These are phyloP conservation scores for Annulohypoxylon bovei DNA, from an alignment of 495 filamentous ascomycete species.

Conservation along the genomic window DNA sequence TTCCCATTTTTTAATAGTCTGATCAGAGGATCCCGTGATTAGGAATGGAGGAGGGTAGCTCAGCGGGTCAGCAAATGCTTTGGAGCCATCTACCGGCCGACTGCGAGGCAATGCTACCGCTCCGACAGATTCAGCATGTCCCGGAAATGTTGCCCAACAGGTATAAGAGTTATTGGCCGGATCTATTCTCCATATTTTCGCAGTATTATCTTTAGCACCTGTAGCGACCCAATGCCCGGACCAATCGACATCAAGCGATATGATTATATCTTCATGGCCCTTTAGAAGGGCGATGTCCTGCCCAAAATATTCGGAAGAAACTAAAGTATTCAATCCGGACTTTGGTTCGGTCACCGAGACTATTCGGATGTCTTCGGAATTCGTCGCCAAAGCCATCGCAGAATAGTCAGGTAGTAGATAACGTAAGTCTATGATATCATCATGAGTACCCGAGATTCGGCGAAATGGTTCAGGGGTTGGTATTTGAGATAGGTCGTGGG, in stretches of 20 bases:
- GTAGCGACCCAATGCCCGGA: slow-evolving; percentile 96
- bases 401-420: slow-evolving; percentile 83
- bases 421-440: slow-evolving; percentile 93
- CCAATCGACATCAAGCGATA: slow-evolving; percentile 94
- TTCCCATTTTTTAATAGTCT: slow-evolving; percentile 92
- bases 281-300: slow-evolving; percentile 85
- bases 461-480: slow-evolving; percentile 60
- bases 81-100: slow-evolving; percentile 69
- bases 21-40: slow-evolving; percentile 91
- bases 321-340: slow-evolving; percentile 39
- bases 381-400: slow-evolving; percentile 89
- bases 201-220: slow-evolving; percentile 95
- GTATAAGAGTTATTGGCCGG: slow-evolving; percentile 75
- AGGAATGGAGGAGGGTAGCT: slow-evolving; percentile 84
- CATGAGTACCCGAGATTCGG: slow-evolving; percentile 93
- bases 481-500: slow-evolving; percentile 44
- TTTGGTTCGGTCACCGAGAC: slow-evolving; percentile 65
- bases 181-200: slow-evolving; percentile 90
- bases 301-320: slow-evolving; percentile 74
- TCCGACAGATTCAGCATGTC: slow-evolving; percentile 95
- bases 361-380: slow-evolving; percentile 90
- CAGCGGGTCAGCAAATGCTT: slow-evolving; percentile 71
- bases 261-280: slow-evolving; percentile 94
- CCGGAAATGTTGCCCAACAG: slow-evolving; percentile 82
- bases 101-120: slow-evolving; percentile 83